Base-by-base conservation (phyloP, 768 basidiomycete species). In the Suillus ampliporus region DNA sequence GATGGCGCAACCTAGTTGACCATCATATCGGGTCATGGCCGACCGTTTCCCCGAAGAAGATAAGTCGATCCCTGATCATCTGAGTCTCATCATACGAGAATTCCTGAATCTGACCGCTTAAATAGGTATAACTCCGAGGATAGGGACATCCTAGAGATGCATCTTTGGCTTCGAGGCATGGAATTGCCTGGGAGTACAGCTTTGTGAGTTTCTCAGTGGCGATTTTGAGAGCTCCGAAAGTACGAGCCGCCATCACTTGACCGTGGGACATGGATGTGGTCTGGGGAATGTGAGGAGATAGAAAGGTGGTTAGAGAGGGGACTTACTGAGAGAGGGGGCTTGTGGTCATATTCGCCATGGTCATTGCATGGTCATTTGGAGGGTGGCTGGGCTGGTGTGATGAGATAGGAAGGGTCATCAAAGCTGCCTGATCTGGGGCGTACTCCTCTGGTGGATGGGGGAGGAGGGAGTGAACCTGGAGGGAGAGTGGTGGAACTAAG, bases 311-410 rank as follows among this genome's bases (percentile, higher is more conserved):
- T 26, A 7, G 13, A 60, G 11, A 44, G 3, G 31, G 11, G 17
- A 54, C 62, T 46, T 47, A 64, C 60, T 6, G 46, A 53, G 38
- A 41, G 54, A 38, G 53, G 61, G 0, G 54, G 47, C 51, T 64
- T 64, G 57, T 69, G 65, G 56, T 75, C 71, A 50, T 76, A 72
- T 47, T 78, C 77, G 31, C 68, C 72, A 61, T 76, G 78, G 14
- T 79, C 82, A 43, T 67, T 70, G 38, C 84, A 77, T 0, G 76
- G 64, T 37, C 82, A 80, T 71, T 89, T 89, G 35, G 74, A 46
- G 7, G 88, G 86, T 0, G 84, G 86, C 35, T 81, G 80, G 0
- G 71, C 77, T 13, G 77, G 70, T 21, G 72, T 70, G 10, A 70
- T 65, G 31, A 73, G 72, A 28, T 69, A 67, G 1, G 69, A 61